Evolutionary conservation across 2,329 filamentous ascomycete species (phyloP), one percentile per base, ranked within the genome.

Genomic region (Aureobasidium sp.): DNA sequence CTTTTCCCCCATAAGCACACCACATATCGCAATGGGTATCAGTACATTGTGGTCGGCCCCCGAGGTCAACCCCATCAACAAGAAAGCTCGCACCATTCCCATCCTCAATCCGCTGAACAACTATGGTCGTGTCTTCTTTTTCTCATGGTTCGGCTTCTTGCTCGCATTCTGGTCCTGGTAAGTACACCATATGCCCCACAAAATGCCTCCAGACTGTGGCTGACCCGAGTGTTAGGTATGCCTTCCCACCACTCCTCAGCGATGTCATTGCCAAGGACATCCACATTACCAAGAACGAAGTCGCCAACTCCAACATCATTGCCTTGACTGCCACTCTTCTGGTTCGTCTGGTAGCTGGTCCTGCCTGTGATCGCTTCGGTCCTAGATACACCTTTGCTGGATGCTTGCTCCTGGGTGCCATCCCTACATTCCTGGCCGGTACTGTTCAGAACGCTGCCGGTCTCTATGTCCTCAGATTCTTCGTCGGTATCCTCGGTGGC

Each of bases 281-380:
- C 29, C 67, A 82, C 48, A 80, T 95, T 62, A 84, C 79, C 10
- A 74, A 83, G 22, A 73, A 74, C 29, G 78, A 95, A 67, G 77
- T 95, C 50, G 82, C 85, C 61, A 96, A 95, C 71, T 95, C 90
- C 32, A 95, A 95, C 70, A 91, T 95, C 57, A 79, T 93, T 55
- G 90, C 89, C 5, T 75, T 95, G 4, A 73, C 78, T 52, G 85
- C 84, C 25, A 88, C 85, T 0, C 74, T 95, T 14, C 69, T 95
- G 27, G 80, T 95, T 30, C 86, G 90, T 54, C 76, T 90, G 38
- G 68, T 90, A 48, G 83, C 86, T 50, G 90, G 90, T 0, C 88
- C 90, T 12, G 75, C 87, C n/a, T 95, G 90, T 68, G 90, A 96
- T 70, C 78, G 77, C 29, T 91, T 85, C 61, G 90, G 90, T 1